Conservation (phyloP, 1,284 basidiomycete species). For the Golubevia pallescens region DNA sequence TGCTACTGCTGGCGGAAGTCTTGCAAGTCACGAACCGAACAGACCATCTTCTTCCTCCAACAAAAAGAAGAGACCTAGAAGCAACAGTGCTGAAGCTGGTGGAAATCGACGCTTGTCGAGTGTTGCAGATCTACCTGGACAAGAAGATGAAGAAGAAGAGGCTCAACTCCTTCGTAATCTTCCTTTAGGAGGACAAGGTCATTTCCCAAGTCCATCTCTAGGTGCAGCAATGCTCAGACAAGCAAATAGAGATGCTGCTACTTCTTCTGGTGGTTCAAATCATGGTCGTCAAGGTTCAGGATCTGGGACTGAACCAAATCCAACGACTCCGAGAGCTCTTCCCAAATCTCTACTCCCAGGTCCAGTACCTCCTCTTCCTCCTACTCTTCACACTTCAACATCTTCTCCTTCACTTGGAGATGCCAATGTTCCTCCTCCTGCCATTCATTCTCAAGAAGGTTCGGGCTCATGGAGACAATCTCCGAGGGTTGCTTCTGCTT, state of each 20-base stretch:
- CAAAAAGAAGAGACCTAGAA: not conserved
- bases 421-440: not conserved
- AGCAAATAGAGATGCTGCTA: slow-evolving; percentile 10
- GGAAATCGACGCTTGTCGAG: not conserved
- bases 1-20: slow-evolving; percentile 23
- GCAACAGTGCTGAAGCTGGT: not conserved
- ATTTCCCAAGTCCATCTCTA: slow-evolving; percentile 27
- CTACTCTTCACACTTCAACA: not conserved
- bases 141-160: not conserved
- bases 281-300: not conserved
- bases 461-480: not conserved
- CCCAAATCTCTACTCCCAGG: not conserved
- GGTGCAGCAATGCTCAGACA: slow-evolving; percentile 26
- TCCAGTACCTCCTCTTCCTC: not conserved
- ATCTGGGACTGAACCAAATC: not conserved
- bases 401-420: not conserved
- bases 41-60: not conserved
- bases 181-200: slow-evolving; percentile 6
- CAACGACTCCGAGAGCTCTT: not conserved
- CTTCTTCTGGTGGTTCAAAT: not conserved
- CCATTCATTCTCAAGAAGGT: not conserved
- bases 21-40: not conserved
- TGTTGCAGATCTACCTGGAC: not conserved
- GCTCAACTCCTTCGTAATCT: not conserved
- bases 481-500: not conserved